Base-by-base conservation (phyloP, 352 stramenopile genomes). In the Phytophthora nicotianae region DNA sequence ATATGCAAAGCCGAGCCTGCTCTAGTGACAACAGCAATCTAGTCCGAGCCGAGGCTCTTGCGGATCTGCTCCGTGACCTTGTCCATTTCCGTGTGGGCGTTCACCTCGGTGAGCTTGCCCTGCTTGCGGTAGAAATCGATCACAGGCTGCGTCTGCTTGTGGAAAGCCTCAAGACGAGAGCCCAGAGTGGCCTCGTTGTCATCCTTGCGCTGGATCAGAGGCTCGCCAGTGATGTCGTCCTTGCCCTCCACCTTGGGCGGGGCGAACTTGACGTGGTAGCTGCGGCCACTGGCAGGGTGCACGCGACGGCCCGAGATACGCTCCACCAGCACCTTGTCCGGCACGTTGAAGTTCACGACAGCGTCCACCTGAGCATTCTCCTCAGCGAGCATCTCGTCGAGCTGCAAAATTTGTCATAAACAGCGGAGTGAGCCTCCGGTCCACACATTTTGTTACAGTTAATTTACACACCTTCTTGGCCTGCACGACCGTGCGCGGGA, bases 241-340 rank as follows among this genome's bases (percentile, higher is more conserved):
- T 88, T 87, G 59, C 75, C 83, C 0, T 74, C 74, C 13, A 89
- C 84, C 83, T 98, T 97, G 24, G 97, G 97, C 47, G 96, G 96
- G 62, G 97, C 97, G 81, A 98, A 99, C 87, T 98, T 98, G 59
- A 98, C 86, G 75, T 99, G 97, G 82, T 99, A 99, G 74, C 86
- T 98, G 64, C 95, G 89, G 77, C 97, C 97, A 35, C 77, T 97
- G n/a, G 74, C 85, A 47, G 93, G 89, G 86, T 99, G 95, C 72
- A 99, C 97, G 70, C 96, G 97, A 62, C 97, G 91, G 57, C 97
- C 97, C 20, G 95, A 94, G 64, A 99, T 99, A 62, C 97, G 93
- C 70, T 99, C 96, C 63, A 98, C 93, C 37, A 99, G 80, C 37
- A 98, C 90, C 54, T 85, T 80, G 79, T 99, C 97, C 17, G 96